Evolutionary conservation across 306 rosid genomes (phyloP).

Genomic region (Fragaria vesca): DNA sequence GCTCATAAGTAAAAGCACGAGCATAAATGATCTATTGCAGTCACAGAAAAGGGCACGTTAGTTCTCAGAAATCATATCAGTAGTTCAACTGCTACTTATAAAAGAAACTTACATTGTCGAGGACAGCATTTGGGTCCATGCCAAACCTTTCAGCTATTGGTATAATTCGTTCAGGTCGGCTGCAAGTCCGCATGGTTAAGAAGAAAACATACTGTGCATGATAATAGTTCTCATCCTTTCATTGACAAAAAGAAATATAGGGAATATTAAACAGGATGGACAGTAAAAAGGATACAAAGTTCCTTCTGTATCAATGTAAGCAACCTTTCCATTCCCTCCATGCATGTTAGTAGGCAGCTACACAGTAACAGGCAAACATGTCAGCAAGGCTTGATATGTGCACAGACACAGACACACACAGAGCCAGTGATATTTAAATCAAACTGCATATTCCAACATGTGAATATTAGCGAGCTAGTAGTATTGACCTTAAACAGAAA

Average conservation of each 20-base stretch:
- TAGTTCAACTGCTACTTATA: constrained; percentile 11
- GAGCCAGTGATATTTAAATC: neutral
- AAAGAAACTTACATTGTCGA: constrained; percentile 71
- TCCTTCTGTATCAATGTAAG: constrained; percentile 97
- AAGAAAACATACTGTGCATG: constrained; percentile 26
- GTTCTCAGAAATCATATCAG: constrained; percentile 17
- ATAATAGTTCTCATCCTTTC: constrained; percentile 5
- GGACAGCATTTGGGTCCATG: constrained; percentile 93
- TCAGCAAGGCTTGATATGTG: constrained; percentile 13
- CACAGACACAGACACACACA: neutral
- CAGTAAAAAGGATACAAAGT: constrained; percentile 69
- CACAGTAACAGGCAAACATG: constrained; percentile 22
- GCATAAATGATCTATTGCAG: constrained; percentile 80
- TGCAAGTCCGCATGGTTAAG: constrained; percentile 36
- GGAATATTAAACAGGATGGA: constrained; percentile 14
- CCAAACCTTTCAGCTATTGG: constrained; percentile 97
- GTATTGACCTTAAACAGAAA: neutral
- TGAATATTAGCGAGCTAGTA: neutral
- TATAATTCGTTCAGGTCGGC: constrained; percentile 93
- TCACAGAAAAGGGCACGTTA: constrained; percentile 26
- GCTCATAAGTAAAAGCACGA: constrained; percentile 96
- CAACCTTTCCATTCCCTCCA: constrained; percentile 98
- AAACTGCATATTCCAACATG: neutral
- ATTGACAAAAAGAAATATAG: neutral
- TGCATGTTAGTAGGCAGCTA: constrained; percentile 88